Percentiles rank a stretch among this genome's conserved stretches.
Conservation (phyloP, 768 basidiomycete genomes). For the Pleurotus cornucopiae region DNA sequence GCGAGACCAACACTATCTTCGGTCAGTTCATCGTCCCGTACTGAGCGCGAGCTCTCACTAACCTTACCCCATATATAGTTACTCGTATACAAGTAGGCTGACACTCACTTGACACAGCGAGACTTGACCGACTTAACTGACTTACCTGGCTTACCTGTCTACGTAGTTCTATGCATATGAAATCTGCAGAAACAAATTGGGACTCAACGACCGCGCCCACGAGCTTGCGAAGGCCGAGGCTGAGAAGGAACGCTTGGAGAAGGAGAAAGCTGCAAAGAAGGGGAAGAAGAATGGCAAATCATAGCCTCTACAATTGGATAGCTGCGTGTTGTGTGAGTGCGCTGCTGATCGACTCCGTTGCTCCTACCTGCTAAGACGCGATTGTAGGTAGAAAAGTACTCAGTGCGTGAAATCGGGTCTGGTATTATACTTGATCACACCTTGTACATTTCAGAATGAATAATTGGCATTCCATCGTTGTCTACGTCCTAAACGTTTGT, state of each 20-base stretch:
- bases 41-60: neutral
- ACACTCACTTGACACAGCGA: slow-evolving; percentile 12
- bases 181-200: slow-evolving; percentile 74
- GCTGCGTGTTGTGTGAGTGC: too few species aligned
- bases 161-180: slow-evolving; percentile 93
- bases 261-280: slow-evolving; percentile 36
- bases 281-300: slow-evolving; percentile 7
- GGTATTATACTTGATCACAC: neutral
- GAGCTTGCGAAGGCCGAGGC: slow-evolving; percentile 73
- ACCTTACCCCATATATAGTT: slow-evolving; percentile 30
- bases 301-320: neutral
- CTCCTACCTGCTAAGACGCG: too few species aligned
- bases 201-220: slow-evolving; percentile 85
- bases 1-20: slow-evolving; percentile 91
- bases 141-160: neutral
- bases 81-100: slow-evolving; percentile 63
- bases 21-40: slow-evolving; percentile 41
- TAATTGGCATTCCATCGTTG: neutral
- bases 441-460: neutral
- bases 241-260: slow-evolving; percentile 58
- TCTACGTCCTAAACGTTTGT: too few species aligned
- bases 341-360: too few species aligned
- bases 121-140: neutral
- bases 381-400: neutral
- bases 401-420: neutral